Base-by-base conservation (phyloP, 257 asterid species). In the Solanum pimpinellifolium region DNA sequence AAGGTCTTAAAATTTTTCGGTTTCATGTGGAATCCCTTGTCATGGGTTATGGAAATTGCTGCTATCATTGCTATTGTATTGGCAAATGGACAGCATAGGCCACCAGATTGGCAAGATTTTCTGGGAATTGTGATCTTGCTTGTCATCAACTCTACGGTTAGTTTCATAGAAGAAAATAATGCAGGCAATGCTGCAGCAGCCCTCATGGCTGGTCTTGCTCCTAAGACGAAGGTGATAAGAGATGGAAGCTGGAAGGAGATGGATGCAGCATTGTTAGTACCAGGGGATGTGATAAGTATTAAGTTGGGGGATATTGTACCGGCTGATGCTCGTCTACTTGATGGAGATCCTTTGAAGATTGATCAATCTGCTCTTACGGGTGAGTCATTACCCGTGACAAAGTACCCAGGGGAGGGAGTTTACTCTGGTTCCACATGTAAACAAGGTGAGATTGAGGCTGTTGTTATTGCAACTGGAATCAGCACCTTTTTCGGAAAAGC, bases 41-140 rank as follows among this genome's bases (percentile, higher is more conserved):
- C 98, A 39, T 94, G 98, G 98, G 97, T 93, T 33, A 93, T 94
- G 98, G 98, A 93, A 72, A 90, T 91, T 25, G 98, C 98, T n/a
- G 98, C 98, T 12, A 75, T 94, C 84, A 92, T 94, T 59, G 98
- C 98, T 37, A 94, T 94, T 65, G 91, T 83, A 12, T 62, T 94
- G 86, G 93, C 98, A 18, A 93, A 94, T 85, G 97, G 97, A 88
- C 87, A 89, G 93, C 88, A 89, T 23, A 87, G 85, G 90, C 92
- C 93, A 2, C 93, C 93, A 70, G 93, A 91, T 81, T 89, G 91
- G 91, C 91, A 94, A 90, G 98, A 94, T 69, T 94, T 94, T 37
- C 37, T 94, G 27, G 98, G 98, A 16, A 94, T 94, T 21, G 16
- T 88, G 3, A 87, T 87, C 31, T 91, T 94, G 83, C 95, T 94